phyloP scores from a whole-genome alignment of 163 green algal genomes.

The Smithsoniella earleae region DNA sequence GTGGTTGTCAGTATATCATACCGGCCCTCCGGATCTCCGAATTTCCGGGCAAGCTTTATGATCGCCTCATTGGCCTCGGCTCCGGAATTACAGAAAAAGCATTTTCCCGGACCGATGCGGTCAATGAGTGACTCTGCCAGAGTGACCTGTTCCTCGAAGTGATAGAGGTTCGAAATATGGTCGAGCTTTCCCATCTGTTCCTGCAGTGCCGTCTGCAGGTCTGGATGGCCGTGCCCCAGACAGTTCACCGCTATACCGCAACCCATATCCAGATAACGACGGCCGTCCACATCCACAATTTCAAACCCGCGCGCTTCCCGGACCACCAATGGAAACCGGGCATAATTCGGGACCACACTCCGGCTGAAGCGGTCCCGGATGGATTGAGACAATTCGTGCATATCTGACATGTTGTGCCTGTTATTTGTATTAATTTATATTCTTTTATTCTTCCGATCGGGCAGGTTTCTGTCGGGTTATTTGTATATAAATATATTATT shows the following conservation, averaged over 20 bases:
- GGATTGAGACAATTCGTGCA: too few relatives aligned
- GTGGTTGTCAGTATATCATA: too few relatives aligned
- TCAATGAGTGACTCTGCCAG: conserved; percentile 83
- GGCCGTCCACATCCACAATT: conserved; percentile 69
- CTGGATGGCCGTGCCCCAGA: conserved; percentile 72
- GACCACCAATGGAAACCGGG: too few relatives aligned
- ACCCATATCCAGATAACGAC: conserved; percentile 91
- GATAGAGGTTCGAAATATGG: conserved; percentile 95
- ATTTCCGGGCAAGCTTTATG: conserved; percentile 97
- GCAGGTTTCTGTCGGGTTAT: too few relatives aligned
- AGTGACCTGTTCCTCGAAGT: conserved; percentile 74
- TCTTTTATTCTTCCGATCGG: too few relatives aligned
- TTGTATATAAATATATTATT: too few relatives aligned
- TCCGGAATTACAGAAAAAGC: conserved; percentile 46
- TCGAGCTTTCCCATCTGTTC: conserved; percentile 70
- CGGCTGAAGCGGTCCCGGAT: too few relatives aligned
- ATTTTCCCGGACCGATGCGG: neutral
- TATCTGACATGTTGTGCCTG: too few relatives aligned
- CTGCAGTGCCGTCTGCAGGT: conserved; percentile 73
- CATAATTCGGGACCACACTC: too few relatives aligned
- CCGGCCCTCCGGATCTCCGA: too few relatives aligned
- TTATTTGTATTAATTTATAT: too few relatives aligned
- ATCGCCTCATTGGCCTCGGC: conserved; percentile 98
- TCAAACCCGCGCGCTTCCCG: too few relatives aligned
- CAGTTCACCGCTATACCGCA: conserved; percentile 96